A percentile compares a stretch with the other conserved stretches of the same genome.
Conservation (phyloP, 768 basidiomycete genomes). For the Leccinum disarticulatum region DNA sequence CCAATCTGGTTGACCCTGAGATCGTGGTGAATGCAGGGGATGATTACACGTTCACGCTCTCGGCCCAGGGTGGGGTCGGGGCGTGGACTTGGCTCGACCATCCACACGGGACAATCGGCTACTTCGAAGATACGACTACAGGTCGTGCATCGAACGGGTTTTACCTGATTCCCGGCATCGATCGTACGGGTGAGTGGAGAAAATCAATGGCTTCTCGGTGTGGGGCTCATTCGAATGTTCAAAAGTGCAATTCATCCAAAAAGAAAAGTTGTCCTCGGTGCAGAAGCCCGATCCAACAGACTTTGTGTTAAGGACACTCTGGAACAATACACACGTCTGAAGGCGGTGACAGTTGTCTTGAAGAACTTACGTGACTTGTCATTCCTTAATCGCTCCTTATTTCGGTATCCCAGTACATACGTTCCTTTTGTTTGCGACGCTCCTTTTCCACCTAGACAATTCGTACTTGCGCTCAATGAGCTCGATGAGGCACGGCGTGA, state of each 20-base stretch:
- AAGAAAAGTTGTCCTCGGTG: slow-evolving; percentile 38
- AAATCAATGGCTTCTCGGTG: not conserved
- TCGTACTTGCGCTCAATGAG: too few species aligned
- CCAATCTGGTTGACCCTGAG: too few species aligned
- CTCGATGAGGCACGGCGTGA: too few species aligned
- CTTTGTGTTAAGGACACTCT: slow-evolving; percentile 52
- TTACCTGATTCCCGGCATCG: slow-evolving; percentile 54
- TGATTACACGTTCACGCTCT: slow-evolving; percentile 49
- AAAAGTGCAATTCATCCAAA: slow-evolving; percentile 43
- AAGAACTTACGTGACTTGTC: too few species aligned
- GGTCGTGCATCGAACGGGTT: slow-evolving; percentile 50
- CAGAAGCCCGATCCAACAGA: slow-evolving; percentile 39
- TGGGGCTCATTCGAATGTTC: not conserved
- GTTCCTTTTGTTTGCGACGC: too few species aligned
- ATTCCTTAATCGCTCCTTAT: too few species aligned
- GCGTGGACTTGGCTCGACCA: slow-evolving; percentile 63
- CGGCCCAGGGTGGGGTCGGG: slow-evolving; percentile 53
- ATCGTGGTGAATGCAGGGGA: slow-evolving; percentile 4
- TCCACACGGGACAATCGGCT: slow-evolving; percentile 51
- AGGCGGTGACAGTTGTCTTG: too few species aligned
- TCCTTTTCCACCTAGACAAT: too few species aligned
- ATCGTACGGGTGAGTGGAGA: slow-evolving; percentile 44
- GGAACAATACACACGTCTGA: slow-evolving; percentile 49
- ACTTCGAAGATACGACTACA: slow-evolving; percentile 47
- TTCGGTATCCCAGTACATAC: too few species aligned